A percentile compares a stretch with the other conserved stretches of the same genome.
These are phyloP conservation scores for Wickerhamiella pararugosa DNA, from an alignment of 1,139 yeast genomes.

Conservation along the genomic window DNA sequence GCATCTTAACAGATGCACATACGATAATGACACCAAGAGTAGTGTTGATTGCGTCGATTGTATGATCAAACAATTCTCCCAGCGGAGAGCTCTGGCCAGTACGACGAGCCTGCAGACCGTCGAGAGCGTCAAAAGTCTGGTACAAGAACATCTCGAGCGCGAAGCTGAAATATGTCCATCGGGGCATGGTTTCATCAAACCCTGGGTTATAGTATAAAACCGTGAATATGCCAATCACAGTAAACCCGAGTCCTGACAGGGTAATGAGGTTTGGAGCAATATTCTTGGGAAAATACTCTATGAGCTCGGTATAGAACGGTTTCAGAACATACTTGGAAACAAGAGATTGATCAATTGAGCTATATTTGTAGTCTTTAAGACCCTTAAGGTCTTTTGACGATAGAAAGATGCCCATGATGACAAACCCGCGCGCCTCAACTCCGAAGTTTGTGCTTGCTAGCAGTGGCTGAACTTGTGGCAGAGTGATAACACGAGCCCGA, in stretches of 20 bases:
- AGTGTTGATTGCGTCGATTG: constrained; percentile 80
- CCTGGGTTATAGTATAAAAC: constrained; percentile 63
- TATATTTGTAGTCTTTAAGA: constrained; percentile 52
- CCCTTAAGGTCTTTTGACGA: constrained; percentile 46
- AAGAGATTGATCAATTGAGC: constrained; percentile 69
- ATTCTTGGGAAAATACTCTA: constrained; percentile 59
- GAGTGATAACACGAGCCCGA: too few species aligned
- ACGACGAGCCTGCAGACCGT: constrained; percentile 82
- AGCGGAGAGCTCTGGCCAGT: constrained; percentile 92
- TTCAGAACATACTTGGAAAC: constrained; percentile 61
- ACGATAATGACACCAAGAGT: constrained; percentile 62
- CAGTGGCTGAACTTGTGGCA: not conserved
- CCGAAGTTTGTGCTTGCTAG: not conserved
- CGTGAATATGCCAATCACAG: constrained; percentile 45
- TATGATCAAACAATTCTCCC: constrained; percentile 90
- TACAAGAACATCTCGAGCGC: constrained; percentile 78
- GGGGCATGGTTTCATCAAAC: constrained; percentile 45
- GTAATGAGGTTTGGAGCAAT: constrained; percentile 63
- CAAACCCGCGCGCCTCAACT: too few species aligned
- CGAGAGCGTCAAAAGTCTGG: constrained; percentile 94
- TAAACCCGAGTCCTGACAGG: constrained; percentile 57
- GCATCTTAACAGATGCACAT: constrained; percentile 58
- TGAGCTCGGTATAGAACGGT: constrained; percentile 58
- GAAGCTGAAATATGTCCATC: constrained; percentile 68
- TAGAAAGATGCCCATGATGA: constrained; percentile 55